Conservation (phyloP, 345 rosid genomes). For the Mercurialis annua region DNA sequence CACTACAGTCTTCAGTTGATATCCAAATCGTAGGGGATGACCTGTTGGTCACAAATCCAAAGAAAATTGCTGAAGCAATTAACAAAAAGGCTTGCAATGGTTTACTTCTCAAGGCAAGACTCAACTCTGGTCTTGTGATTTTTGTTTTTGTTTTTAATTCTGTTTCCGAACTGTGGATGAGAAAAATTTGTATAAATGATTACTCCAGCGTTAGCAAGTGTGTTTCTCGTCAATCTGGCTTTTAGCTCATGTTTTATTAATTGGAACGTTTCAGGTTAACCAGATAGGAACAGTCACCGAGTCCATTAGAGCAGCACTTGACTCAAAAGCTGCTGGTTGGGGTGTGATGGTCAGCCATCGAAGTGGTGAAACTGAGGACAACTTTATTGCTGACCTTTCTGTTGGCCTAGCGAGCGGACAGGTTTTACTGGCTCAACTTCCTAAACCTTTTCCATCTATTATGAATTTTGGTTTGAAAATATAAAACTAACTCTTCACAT, state of each 20-base stretch:
- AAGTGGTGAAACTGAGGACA: conserved; percentile 98
- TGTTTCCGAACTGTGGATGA: neutral
- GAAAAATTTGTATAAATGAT: neutral
- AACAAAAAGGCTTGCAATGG: conserved; percentile 88
- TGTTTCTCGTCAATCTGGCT: neutral
- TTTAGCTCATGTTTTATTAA: conserved; percentile 7
- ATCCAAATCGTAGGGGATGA: conserved; percentile 96
- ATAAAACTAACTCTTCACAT: conserved; percentile 12
- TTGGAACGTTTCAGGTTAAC: conserved; percentile 64
- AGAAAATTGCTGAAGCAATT: conserved; percentile 90
- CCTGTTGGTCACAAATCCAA: conserved; percentile 94
- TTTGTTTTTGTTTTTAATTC: neutral
- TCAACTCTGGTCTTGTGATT: neutral
- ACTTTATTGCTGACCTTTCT: conserved; percentile 92
- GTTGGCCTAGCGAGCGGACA: conserved; percentile 98
- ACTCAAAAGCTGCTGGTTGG: conserved; percentile 99
- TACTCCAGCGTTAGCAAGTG: neutral
- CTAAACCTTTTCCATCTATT: conserved; percentile 13
- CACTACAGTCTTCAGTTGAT: conserved; percentile 78
- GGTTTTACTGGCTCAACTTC: conserved; percentile 39
- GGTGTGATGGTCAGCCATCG: conserved; percentile 99
- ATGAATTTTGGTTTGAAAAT: neutral
- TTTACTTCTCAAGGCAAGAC: conserved; percentile 71
- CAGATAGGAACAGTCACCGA: conserved; percentile 97
- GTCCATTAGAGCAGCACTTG: conserved; percentile 90